These are phyloP conservation scores for Rutstroemia sp. DNA, from an alignment of 2,329 filamentous ascomycete species.

Conservation along the genomic window DNA sequence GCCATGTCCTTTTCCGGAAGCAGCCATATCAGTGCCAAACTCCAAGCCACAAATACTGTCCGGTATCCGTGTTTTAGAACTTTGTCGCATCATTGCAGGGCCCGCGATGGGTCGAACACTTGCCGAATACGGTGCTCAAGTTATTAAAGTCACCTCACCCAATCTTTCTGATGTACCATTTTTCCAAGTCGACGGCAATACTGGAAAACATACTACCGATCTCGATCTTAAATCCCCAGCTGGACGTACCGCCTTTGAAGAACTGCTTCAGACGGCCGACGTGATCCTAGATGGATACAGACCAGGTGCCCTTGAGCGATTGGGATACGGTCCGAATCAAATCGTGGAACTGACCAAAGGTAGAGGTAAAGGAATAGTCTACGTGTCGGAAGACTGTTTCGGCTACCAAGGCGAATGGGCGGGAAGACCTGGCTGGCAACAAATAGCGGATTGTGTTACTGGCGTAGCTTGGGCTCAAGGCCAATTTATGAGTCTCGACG, in stretches of 20 bases:
- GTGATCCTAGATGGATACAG: slow-evolving; percentile 64
- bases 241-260: slow-evolving; percentile 50
- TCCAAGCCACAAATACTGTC: slow-evolving; percentile 31
- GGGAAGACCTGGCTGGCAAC: slow-evolving; percentile 60
- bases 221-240: slow-evolving; percentile 50
- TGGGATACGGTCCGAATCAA: slow-evolving; percentile 54
- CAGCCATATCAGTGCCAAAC: slow-evolving; percentile 22
- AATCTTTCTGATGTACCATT: slow-evolving; percentile 63
- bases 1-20: slow-evolving; percentile 34
- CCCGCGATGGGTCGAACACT: slow-evolving; percentile 65
- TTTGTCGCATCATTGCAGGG: slow-evolving; percentile 69
- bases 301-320: slow-evolving; percentile 53
- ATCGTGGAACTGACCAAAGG: slow-evolving; percentile 45
- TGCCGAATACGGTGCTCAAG: slow-evolving; percentile 68
- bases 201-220: slow-evolving; percentile 60
- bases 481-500: slow-evolving; percentile 50
- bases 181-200: slow-evolving; percentile 66
- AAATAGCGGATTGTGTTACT: slow-evolving; percentile 50
- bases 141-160: slow-evolving; percentile 64
- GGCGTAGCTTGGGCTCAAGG: slow-evolving; percentile 39
- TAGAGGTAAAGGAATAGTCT: slow-evolving; percentile 56
- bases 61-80: slow-evolving; percentile 65
- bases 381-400: slow-evolving; percentile 67
- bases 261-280: slow-evolving; percentile 53
- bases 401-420: slow-evolving; percentile 59